Evolutionary conservation across 2,329 filamentous ascomycete genomes (phyloP), one percentile per base, ranked within the genome.

Genomic region (Fusarium nurragi): DNA sequence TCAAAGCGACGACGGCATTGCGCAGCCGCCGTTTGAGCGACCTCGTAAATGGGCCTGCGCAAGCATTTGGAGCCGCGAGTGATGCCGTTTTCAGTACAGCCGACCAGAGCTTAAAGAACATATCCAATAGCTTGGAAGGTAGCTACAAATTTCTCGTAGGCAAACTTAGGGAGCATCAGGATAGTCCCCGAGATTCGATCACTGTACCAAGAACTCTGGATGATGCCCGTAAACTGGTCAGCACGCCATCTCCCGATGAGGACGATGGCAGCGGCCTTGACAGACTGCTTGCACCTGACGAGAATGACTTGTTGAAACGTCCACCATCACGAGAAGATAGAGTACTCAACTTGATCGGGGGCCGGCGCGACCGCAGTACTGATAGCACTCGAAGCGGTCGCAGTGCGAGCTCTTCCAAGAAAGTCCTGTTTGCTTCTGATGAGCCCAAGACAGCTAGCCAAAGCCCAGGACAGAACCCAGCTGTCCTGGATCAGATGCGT

Each of bases 81-180:
- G 94, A 97, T 75, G 91, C 91, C 3, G 88, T 97, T 23, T 86
- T 97, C 59, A 93, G 86, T 68, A 94, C 93, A 1, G 95, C 95
- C 12, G 95, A 99, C 73, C 93, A 97, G 75, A 87, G 94, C 2
- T 83, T 98, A 65, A 97, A 97, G 74, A 96, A 89, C 32, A 97
- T 99, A 67, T 92, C 94, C 63, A 94, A 86, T 72, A 96, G 93
- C 44, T 81, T 98, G 5, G 94, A 94, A 59, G 93, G 92, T 72
- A 97, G 93, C 74, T 96, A 97, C 79, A 95, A 93, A 60, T 97
- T 98, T 75, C 81, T 99, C 22, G 88, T 99, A 52, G 94, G 94
- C 16, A 92, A 93, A 68, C 83, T 97, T 19, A 92, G 91, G 62
- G 93, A 97, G 75, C 83, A 88, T 69, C 79, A 87, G 74, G 76